Evolutionary conservation across 202 grass and related monocot genomes (phyloP), one percentile per base, ranked within the genome.

Genomic region (Alloteropsis angusta): DNA sequence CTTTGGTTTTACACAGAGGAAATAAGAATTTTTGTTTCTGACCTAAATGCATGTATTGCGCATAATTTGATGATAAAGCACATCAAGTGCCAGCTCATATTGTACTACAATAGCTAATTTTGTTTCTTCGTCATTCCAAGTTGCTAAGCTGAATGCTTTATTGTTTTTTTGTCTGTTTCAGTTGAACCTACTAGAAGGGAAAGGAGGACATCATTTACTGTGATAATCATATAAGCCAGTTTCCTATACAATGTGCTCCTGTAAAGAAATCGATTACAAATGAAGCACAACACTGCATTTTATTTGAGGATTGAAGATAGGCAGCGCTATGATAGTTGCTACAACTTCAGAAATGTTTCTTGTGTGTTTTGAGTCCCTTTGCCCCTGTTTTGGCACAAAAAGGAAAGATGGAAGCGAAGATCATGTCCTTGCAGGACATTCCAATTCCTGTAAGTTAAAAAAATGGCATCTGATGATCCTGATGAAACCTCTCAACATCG

Each of bases 361-460:
- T 81, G 56, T 93, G 53, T 98, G 88, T 74, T 95, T 90, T 65
- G 85, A 84, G 43, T 74, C 89, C 39, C 7, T 96, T 25, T 99
- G 90, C 59, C 86, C 96, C 71, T 99, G 96, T 76, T 93, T 90
- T 84, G 75, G 90, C 21, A 79, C 88, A 44, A 99, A 82, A 88
- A 83, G 68, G 43, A 92, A 72, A 36, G 96, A 99, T 85, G 85
- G 85, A 37, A 99, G 88, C 44, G 96, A 99, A 82, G 88, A 90
- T 66, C 92, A 88, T 68, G 96, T 99, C 83, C 84, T 99, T 44
- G 16, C 22, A 63, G 82, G 48, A 77, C 86, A 80, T 73, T 65
- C 55, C 60, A 86, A 87, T 83, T 87, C 85, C 26, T 81, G 96
- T 99, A 99, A 91, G 96, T 87, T 70, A 49, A 80, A 49, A 80